Conservation (phyloP, 2,329 filamentous ascomycete species). For the Sarocladiaceae sp. region DNA sequence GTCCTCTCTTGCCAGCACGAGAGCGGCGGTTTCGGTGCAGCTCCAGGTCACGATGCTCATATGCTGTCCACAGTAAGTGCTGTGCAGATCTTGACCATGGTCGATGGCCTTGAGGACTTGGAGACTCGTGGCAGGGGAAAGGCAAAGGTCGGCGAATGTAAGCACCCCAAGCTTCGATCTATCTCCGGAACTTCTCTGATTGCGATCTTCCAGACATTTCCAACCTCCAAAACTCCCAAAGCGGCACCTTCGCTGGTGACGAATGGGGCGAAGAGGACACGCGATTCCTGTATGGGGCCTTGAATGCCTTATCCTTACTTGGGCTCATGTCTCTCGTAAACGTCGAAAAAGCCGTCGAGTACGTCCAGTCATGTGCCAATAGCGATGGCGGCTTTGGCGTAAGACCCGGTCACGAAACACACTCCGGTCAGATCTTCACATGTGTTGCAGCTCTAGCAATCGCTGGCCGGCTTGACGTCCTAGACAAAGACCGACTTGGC, state of each 20-base stretch:
- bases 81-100: constrained; percentile 84
- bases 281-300: constrained; percentile 83
- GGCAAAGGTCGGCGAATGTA: constrained; percentile 73
- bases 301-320: constrained; percentile 86
- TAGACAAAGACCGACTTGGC: constrained; percentile 77
- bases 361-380: constrained; percentile 81
- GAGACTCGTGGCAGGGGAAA: constrained; percentile 63
- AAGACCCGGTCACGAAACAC: constrained; percentile 85
- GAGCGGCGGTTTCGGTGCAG: constrained; percentile 87
- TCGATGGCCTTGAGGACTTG: constrained; percentile 80
- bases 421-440: constrained; percentile 93
- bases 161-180: constrained; percentile 26
- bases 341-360: constrained; percentile 71
- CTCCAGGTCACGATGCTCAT: constrained; percentile 90
- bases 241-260: constrained; percentile 88
- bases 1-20: constrained; percentile 92
- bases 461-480: constrained; percentile 72
- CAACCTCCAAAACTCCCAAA: constrained; percentile 70
- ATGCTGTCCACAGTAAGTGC: constrained; percentile 95
- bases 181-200: constrained; percentile 12
- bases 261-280: constrained; percentile 97
- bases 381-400: constrained; percentile 94
- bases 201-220: constrained; percentile 60
- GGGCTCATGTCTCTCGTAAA: constrained; percentile 69
- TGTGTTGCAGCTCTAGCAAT: constrained; percentile 87